phyloP scores from a whole-genome alignment of 2,329 filamentous ascomycete species.

The Colletotrichum lini region DNA sequence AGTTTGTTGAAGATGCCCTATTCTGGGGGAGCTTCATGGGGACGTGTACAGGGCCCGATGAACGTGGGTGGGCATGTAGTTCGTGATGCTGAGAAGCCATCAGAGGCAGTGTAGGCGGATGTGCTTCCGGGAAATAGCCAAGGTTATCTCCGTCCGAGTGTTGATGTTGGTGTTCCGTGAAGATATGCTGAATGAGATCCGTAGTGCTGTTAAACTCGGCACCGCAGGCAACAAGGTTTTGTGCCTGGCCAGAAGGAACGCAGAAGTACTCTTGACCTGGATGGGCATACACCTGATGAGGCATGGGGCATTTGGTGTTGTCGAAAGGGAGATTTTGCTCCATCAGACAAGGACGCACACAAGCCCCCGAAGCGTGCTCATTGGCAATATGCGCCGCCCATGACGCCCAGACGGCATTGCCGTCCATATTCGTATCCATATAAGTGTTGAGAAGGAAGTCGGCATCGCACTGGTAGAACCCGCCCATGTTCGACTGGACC shows the following conservation, averaged over 20 bases:
- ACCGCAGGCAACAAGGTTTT: constrained; percentile 11
- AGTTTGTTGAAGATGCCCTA: background rate
- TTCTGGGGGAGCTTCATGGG: background rate
- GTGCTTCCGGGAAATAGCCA: background rate
- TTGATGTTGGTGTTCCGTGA: constrained; percentile 10
- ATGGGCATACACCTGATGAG: constrained; percentile 41
- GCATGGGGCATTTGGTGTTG: constrained; percentile 42
- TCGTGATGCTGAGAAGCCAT: constrained; percentile 13
- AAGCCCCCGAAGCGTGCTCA: constrained; percentile 44
- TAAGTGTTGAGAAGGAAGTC: background rate
- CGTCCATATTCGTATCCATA: background rate
- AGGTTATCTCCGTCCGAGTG: background rate
- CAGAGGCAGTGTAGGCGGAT: background rate
- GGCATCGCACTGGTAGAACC: background rate
- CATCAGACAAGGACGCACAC: constrained; percentile 44
- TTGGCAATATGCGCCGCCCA: constrained; percentile 49
- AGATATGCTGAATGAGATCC: constrained; percentile 24
- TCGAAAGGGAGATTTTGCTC: constrained; percentile 39
- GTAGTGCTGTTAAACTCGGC: background rate
- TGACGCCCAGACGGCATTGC: constrained; percentile 1
- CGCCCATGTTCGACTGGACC: constrained; percentile 12
- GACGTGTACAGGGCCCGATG: background rate
- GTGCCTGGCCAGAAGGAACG: constrained; percentile 1
- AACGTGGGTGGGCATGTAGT: background rate
- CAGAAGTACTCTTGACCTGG: constrained; percentile 21